phyloP scores from a whole-genome alignment of 768 basidiomycete species.

The Termitomyces sp. region DNA sequence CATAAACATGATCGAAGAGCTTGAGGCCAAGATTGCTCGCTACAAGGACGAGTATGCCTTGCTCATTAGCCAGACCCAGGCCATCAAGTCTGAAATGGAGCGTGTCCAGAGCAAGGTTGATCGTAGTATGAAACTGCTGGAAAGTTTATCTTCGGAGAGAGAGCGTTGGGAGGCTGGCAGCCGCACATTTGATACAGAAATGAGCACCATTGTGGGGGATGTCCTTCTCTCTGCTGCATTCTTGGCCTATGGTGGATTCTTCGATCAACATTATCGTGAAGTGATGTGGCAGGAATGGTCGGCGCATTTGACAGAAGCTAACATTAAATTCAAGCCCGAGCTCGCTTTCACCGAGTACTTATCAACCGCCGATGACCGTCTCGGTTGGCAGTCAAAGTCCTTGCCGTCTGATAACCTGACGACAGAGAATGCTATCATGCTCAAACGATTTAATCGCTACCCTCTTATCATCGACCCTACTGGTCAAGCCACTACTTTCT shows the following conservation, averaged over 20 bases:
- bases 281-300: conserved; percentile 97
- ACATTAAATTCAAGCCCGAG: conserved; percentile 87
- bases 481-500: conserved; percentile 92
- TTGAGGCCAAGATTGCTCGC: conserved; percentile 85
- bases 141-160: conserved; percentile 92
- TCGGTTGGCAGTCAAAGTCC: conserved; percentile 93
- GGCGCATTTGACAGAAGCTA: conserved; percentile 81
- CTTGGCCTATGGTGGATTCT: conserved; percentile 96
- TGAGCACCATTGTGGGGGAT: conserved; percentile 98
- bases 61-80: conserved; percentile 93
- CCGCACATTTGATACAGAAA: conserved; percentile 93
- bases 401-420: conserved; percentile 95
- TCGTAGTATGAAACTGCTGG: conserved; percentile 91
- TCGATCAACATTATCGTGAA: conserved; percentile 97
- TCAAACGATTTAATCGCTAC: conserved; percentile 96
- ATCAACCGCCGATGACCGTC: conserved; percentile 93
- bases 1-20: conserved; percentile 86
- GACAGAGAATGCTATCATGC: conserved; percentile 99
- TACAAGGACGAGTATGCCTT: conserved; percentile 98
- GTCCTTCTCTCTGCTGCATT: conserved; percentile 94
- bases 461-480: conserved; percentile 98
- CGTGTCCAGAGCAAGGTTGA: conserved; percentile 96
- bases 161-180: conserved; percentile 93
- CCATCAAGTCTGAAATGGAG: conserved; percentile 98
- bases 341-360: conserved; percentile 93